These are phyloP conservation scores for Bocquillonia castaneifolia DNA, from an alignment of 441 rosid genomes.

Conservation along the genomic window DNA sequence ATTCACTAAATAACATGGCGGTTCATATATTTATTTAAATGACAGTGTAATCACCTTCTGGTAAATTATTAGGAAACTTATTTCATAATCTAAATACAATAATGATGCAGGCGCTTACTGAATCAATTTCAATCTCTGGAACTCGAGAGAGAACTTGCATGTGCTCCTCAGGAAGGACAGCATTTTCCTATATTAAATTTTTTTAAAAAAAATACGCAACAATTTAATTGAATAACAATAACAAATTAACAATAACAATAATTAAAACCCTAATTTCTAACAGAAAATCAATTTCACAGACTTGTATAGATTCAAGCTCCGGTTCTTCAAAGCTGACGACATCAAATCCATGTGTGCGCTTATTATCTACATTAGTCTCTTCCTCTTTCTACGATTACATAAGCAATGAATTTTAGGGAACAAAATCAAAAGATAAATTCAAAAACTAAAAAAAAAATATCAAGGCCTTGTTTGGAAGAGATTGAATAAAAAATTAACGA, in stretches of 20 bases:
- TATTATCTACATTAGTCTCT: conserved; percentile 28
- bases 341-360: conserved; percentile 25
- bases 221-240: too few species aligned
- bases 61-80: not conserved
- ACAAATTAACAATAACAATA: conserved; percentile 1
- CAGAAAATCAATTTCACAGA: not conserved
- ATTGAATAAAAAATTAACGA: not conserved
- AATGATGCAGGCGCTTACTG: conserved; percentile 30
- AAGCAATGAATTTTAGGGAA: conserved; percentile 12
- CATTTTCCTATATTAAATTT: conserved; percentile 46
- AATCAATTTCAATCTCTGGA: conserved; percentile 37
- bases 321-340: conserved; percentile 58
- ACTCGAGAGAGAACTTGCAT: conserved; percentile 37
- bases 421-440: not conserved
- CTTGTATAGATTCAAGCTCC: conserved; percentile 37
- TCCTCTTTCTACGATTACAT: conserved; percentile 40
- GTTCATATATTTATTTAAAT: not conserved
- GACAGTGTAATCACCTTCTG: conserved; percentile 2
- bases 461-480: too few species aligned
- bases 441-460: conserved; percentile 14
- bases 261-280: conserved; percentile 19
- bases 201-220: not conserved
- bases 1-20: not conserved
- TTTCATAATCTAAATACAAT: not conserved
- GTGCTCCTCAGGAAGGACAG: conserved; percentile 33